phyloP scores from a whole-genome alignment of 179 eudicot species.

The Silene vulgaris region DNA sequence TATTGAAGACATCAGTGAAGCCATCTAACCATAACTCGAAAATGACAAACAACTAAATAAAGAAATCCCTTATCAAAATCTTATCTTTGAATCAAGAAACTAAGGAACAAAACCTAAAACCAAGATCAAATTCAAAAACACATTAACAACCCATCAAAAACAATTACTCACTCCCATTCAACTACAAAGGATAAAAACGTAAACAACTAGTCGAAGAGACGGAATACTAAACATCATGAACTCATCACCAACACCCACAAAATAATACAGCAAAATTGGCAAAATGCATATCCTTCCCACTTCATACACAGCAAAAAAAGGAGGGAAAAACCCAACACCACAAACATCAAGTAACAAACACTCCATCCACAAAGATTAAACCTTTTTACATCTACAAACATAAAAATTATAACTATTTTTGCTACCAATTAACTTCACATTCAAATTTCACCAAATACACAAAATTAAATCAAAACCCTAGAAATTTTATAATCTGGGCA shows the following conservation, averaged over 20 bases:
- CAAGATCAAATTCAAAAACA: background rate
- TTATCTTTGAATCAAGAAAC: background rate
- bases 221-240: background rate
- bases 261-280: constrained; percentile 15
- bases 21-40: constrained; percentile 4
- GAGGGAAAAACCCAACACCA: constrained; percentile 18
- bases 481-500: constrained; percentile 14
- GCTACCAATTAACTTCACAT: background rate
- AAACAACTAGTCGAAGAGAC: too few species aligned
- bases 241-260: constrained; percentile 17
- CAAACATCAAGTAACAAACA: constrained; percentile 11
- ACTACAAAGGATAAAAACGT: too few species aligned
- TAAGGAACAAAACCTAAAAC: background rate
- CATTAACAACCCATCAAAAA: background rate
- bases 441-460: background rate
- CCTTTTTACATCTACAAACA: background rate
- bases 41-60: background rate
- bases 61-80: background rate
- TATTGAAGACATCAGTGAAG: background rate
- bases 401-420: background rate
- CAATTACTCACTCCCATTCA: background rate
- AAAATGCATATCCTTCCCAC: constrained; percentile 21
- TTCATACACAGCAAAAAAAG: constrained; percentile 21
- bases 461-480: constrained; percentile 30
- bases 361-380: constrained; percentile 8